phyloP scores from a whole-genome alignment of 441 rosid species.

The Eruca vesicaria region DNA sequence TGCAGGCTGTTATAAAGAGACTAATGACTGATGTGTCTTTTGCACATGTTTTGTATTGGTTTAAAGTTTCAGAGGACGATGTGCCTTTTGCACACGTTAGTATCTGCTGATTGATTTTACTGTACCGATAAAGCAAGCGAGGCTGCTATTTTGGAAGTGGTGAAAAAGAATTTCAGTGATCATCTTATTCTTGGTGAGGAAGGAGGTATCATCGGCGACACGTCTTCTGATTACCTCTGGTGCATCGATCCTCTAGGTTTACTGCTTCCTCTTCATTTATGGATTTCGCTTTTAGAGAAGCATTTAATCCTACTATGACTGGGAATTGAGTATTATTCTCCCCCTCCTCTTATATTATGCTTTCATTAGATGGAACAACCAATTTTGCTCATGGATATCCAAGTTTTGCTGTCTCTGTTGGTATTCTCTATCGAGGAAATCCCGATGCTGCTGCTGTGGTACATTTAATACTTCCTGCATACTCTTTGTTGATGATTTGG shows the following conservation, averaged over 20 bases:
- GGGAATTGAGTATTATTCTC: no score
- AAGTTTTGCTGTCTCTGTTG: constrained; percentile 96
- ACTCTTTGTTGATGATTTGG: not conserved
- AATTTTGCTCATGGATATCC: constrained; percentile 97
- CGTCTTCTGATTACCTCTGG: constrained; percentile 90
- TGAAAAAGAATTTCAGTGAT: constrained; percentile 66
- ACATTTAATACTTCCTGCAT: constrained; percentile 6
- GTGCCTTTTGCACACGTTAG: no score
- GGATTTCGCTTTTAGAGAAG: not conserved
- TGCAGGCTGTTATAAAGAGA: no score
- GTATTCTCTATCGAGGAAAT: constrained; percentile 74
- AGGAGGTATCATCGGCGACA: constrained; percentile 86
- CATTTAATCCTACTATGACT: no score
- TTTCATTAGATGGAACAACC: constrained; percentile 84
- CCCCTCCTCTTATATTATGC: no score
- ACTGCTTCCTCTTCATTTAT: not conserved
- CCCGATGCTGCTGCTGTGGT: constrained; percentile 96
- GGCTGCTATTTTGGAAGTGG: constrained; percentile 82
- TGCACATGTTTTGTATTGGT: no score
- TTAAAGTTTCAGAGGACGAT: no score
- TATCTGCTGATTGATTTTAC: constrained; percentile 38
- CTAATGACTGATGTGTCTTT: no score
- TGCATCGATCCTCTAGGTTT: constrained; percentile 96
- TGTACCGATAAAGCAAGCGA: constrained; percentile 94
- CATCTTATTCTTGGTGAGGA: constrained; percentile 98